Percentiles rank a stretch among this genome's conserved stretches.
These are phyloP conservation scores for Cladosporium sp. DNA, from an alignment of 2,329 filamentous ascomycete species.

Conservation along the genomic window DNA sequence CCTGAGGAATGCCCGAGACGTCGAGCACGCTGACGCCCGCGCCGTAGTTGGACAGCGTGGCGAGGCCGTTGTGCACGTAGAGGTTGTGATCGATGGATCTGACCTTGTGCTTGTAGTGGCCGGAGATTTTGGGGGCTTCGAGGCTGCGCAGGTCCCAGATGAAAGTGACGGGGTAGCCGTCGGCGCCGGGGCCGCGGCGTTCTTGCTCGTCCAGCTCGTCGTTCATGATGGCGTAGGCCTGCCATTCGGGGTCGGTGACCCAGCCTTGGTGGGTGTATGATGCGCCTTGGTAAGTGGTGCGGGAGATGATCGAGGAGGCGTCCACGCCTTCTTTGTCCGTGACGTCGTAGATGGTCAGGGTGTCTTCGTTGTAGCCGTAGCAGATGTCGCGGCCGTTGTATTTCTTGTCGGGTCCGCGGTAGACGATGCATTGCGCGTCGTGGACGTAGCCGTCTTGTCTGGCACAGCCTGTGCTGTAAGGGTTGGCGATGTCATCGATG, in stretches of 20 bases:
- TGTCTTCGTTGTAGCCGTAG: constrained; percentile 50
- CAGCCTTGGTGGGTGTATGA: constrained; percentile 53
- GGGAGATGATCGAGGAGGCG: constrained; percentile 40
- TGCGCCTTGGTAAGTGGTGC: constrained; percentile 46
- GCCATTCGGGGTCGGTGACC: constrained; percentile 44
- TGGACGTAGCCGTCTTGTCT: constrained; percentile 54
- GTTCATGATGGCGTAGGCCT: constrained; percentile 47
- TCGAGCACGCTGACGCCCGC: constrained; percentile 33
- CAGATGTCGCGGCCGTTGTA: constrained; percentile 48
- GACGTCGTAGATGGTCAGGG: constrained; percentile 44
- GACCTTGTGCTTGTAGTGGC: constrained; percentile 35
- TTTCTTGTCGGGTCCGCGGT: constrained; percentile 44
- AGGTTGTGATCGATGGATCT: constrained; percentile 40
- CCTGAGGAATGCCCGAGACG: constrained; percentile 33
- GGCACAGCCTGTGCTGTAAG: constrained; percentile 47
- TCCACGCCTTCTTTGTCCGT: constrained; percentile 36
- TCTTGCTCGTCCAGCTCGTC: constrained; percentile 51
- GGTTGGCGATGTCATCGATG: constrained; percentile 47
- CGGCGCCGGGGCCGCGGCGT: constrained; percentile 33
- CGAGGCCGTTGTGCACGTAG: constrained; percentile 35
- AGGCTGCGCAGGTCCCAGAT: constrained; percentile 40
- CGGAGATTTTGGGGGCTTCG: constrained; percentile 38
- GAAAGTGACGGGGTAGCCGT: constrained; percentile 40
- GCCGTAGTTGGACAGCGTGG: constrained; percentile 36
- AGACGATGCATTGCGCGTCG: constrained; percentile 54